Evolutionary conservation across 108 stramenopile species (phyloP).

Genomic region (Heterococcus sp.): DNA sequence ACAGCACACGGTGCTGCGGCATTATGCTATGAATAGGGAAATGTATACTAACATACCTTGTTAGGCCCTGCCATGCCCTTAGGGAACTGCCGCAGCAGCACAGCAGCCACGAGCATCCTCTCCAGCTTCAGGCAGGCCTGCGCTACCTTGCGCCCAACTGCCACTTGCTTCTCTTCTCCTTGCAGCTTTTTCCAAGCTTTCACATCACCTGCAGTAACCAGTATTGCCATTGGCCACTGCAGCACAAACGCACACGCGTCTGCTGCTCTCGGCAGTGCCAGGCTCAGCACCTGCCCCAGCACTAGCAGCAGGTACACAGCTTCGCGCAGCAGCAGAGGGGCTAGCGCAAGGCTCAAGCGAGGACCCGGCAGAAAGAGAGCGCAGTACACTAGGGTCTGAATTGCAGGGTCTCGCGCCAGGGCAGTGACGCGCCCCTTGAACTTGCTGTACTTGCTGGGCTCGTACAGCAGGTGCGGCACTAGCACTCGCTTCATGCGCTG

Average conservation of each 20-base stretch:
- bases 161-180: neutral
- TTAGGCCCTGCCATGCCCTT: neutral
- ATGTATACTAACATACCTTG: neutral
- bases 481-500: slow-evolving; percentile 21
- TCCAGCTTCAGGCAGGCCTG: slow-evolving; percentile 45
- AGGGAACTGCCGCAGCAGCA: neutral
- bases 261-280: slow-evolving; percentile 7
- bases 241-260: neutral
- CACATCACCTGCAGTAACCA: neutral
- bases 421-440: slow-evolving; percentile 21
- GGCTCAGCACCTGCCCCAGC: slow-evolving; percentile 16
- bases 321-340: slow-evolving; percentile 28
- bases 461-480: slow-evolving; percentile 27
- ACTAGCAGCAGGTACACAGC: slow-evolving; percentile 31
- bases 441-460: slow-evolving; percentile 25
- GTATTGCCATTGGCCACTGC: neutral
- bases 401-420: slow-evolving; percentile 38
- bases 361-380: slow-evolving; percentile 11
- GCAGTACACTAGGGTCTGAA: slow-evolving; percentile 36
- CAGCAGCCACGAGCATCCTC: slow-evolving; percentile 1
- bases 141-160: neutral
- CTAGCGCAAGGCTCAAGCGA: slow-evolving; percentile 20
- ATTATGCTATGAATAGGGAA: too few relatives aligned
- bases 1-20: too few relatives aligned
- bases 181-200: neutral